A percentile compares a stretch with the other conserved stretches of the same genome.
Evolutionary conservation across 2,329 filamentous ascomycete species (phyloP).

Genomic region (Penicillium palitans): DNA sequence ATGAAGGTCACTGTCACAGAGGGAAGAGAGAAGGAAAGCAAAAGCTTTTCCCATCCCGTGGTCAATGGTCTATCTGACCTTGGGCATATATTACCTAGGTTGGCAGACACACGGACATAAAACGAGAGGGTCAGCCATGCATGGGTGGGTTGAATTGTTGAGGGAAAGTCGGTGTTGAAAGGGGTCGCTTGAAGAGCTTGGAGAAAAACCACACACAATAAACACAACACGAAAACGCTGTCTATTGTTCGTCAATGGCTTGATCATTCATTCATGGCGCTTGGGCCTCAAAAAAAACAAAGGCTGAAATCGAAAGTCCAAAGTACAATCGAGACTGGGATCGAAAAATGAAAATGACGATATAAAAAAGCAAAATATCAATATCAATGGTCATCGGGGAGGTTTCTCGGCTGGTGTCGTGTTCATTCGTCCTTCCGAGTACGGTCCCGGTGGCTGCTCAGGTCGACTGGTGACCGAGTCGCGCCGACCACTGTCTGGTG

Average conservation of each 20-base stretch:
- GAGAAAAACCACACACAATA: conserved; percentile 17
- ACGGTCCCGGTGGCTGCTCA: conserved; percentile 24
- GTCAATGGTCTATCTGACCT: background rate
- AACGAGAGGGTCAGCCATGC: background rate
- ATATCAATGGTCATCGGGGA: conserved; percentile 7
- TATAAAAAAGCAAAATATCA: conserved; percentile 7
- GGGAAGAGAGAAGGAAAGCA: background rate
- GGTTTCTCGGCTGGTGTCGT: conserved; percentile 19
- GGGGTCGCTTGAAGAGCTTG: conserved; percentile 9
- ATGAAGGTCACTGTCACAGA: conserved; percentile 3
- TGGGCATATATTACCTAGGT: background rate
- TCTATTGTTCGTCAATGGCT: conserved; percentile 35
- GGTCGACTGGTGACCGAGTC: conserved; percentile 27
- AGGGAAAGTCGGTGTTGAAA: conserved; percentile 1
- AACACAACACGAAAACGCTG: conserved; percentile 24
- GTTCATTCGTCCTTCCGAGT: conserved; percentile 23
- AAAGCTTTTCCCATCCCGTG: background rate
- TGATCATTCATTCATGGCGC: conserved; percentile 25
- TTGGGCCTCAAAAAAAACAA: conserved; percentile 7
- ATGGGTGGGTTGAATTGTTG: background rate
- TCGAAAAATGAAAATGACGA: conserved; percentile 7
- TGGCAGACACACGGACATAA: background rate
- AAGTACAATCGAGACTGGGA: background rate
- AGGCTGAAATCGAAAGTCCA: conserved; percentile 4
- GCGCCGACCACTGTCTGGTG: conserved; percentile 28